Percentiles rank a stretch among this genome's conserved stretches.
phyloP scores from a whole-genome alignment of 441 rosid genomes.

The Biscutella laevigata region DNA sequence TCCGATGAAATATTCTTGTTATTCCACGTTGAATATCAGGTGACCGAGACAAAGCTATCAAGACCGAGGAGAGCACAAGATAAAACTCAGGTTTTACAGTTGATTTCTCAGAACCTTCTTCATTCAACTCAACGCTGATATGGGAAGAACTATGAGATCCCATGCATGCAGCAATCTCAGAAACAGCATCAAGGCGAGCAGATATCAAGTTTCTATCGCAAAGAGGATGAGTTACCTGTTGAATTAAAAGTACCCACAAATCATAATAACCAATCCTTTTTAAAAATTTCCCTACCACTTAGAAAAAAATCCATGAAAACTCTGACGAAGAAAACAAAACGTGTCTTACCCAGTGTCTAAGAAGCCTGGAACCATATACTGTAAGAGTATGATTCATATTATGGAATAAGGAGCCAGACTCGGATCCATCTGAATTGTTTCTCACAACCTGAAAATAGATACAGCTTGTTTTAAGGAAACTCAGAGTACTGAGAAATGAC shows the following conservation, averaged over 20 bases:
- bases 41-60: conserved; percentile 64
- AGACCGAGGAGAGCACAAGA: conserved; percentile 52
- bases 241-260: conserved; percentile 5
- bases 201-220: conserved; percentile 66
- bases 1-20: conserved; percentile 85
- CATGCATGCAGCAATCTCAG: conserved; percentile 82
- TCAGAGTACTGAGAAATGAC: neutral
- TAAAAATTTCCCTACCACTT: neutral
- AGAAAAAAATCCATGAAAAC: neutral
- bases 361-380: conserved; percentile 80
- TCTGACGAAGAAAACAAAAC: conserved; percentile 10
- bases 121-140: conserved; percentile 27
- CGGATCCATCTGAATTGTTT: conserved; percentile 70
- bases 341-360: conserved; percentile 76
- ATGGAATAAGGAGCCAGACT: conserved; percentile 70
- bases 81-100: conserved; percentile 37
- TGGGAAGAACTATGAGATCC: conserved; percentile 44
- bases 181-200: conserved; percentile 95
- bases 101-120: conserved; percentile 34
- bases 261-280: neutral
- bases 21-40: conserved; percentile 93
- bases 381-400: conserved; percentile 73
- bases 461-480: conserved; percentile 15
- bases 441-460: conserved; percentile 49
- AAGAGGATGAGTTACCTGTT: conserved; percentile 86